A percentile compares a stretch with the other conserved stretches of the same genome.
Conservation (phyloP, 129 eudicot species). For the Chrysanthemum makinoi region DNA sequence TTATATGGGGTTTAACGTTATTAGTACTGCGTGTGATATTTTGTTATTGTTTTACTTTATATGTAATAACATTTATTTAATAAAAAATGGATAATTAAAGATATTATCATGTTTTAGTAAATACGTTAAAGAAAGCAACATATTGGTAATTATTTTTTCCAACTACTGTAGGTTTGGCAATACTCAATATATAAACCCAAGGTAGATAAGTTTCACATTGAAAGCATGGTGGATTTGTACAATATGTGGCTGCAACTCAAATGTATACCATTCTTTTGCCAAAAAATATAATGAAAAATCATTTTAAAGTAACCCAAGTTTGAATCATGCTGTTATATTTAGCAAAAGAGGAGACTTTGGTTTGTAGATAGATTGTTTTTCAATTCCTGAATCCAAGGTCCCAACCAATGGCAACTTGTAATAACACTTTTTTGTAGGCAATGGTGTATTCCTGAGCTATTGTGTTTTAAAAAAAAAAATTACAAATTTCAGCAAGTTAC, state of each 20-base stretch:
- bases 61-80: too few relatives aligned
- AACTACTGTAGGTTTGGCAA: too few relatives aligned
- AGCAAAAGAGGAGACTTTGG: conserved; percentile 27
- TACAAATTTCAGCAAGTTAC: too few relatives aligned
- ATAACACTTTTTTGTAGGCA: conserved; percentile 13
- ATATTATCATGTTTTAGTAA: too few relatives aligned
- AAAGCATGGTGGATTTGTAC: conserved; percentile 29
- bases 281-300: conserved; percentile 6
- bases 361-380: conserved; percentile 28
- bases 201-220: conserved; percentile 15
- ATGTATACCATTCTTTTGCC: conserved; percentile 33
- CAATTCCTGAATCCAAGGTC: conserved; percentile 22
- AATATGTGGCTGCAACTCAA: conserved; percentile 14
- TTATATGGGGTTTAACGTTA: too few relatives aligned
- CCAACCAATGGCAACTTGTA: conserved; percentile 12
- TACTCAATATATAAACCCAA: conserved; percentile 10
- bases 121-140: too few relatives aligned
- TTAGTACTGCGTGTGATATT: too few relatives aligned
- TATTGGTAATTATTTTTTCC: too few relatives aligned
- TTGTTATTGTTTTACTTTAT: too few relatives aligned
- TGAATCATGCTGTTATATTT: conserved; percentile 19
- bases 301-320: conserved; percentile 22
- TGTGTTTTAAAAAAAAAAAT: too few relatives aligned
- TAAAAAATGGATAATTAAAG: too few relatives aligned
- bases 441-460: neutral